phyloP scores from a whole-genome alignment of 2,329 filamentous ascomycete genomes.

The Aspergillus melleus region DNA sequence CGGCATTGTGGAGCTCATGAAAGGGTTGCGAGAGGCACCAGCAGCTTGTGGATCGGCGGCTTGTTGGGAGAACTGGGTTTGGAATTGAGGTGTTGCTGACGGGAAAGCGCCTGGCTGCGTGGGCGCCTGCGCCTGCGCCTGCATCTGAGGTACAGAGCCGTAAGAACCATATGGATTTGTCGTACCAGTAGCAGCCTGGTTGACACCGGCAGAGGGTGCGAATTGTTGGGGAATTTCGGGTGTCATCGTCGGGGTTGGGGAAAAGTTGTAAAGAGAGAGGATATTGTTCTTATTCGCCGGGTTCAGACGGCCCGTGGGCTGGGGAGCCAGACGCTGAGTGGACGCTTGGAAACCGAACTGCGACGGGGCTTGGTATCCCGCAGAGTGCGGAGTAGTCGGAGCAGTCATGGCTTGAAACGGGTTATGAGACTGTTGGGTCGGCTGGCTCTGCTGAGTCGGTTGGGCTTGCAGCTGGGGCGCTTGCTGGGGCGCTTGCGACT shows the following conservation, averaged over 20 bases:
- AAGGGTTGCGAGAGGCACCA: conserved; percentile 28
- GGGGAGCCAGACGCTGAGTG: conserved; percentile 35
- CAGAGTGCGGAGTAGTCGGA: conserved; percentile 25
- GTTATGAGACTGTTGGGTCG: conserved; percentile 28
- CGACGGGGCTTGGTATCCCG: conserved; percentile 28
- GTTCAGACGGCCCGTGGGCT: conserved; percentile 43
- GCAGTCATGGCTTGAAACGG: conserved; percentile 34
- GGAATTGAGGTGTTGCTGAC: conserved; percentile 19
- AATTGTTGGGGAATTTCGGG: conserved; percentile 33
- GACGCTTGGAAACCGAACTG: conserved; percentile 21
- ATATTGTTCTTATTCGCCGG: conserved; percentile 44
- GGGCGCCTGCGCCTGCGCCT: conserved; percentile 20
- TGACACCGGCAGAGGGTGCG: conserved; percentile 22
- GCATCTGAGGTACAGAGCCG: conserved; percentile 1
- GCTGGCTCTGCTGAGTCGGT: conserved; percentile 14
- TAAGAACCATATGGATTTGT: not conserved
- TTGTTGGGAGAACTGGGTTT: conserved; percentile 8
- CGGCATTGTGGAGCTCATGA: conserved; percentile 16
- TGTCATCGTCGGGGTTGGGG: conserved; percentile 37
- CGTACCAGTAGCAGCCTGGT: conserved; percentile 15
- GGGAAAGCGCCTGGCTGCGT: not conserved
- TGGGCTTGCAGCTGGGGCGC: conserved; percentile 21
- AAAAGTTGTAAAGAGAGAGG: conserved; percentile 48
- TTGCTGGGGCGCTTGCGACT: conserved; percentile 27
- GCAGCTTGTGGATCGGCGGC: conserved; percentile 21